A percentile compares a stretch with the other conserved stretches of the same genome.
phyloP scores from a whole-genome alignment of 164 flowering plant species.

The Vitis rupestris region DNA sequence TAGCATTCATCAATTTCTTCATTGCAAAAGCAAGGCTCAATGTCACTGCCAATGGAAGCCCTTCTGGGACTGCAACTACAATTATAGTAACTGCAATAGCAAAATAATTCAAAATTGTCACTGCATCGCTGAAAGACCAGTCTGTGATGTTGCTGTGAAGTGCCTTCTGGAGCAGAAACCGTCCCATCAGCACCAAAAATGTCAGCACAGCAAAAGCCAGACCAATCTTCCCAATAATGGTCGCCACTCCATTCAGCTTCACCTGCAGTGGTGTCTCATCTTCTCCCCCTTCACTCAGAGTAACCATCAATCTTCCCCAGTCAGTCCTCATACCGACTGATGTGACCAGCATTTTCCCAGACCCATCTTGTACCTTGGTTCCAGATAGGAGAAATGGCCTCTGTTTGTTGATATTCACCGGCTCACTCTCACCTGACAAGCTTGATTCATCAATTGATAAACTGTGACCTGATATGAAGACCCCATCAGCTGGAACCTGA shows the following conservation, averaged over 20 bases:
- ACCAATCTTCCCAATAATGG: slow-evolving; percentile 61
- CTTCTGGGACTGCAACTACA: slow-evolving; percentile 72
- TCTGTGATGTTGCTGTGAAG: slow-evolving; percentile 16
- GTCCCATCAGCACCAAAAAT: slow-evolving; percentile 36
- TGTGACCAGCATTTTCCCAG: slow-evolving; percentile 52
- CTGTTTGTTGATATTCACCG: slow-evolving; percentile 24
- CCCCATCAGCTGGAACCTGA: slow-evolving; percentile 54
- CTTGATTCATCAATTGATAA: slow-evolving; percentile 49
- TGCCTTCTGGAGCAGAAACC: slow-evolving; percentile 37
- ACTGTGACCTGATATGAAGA: slow-evolving; percentile 40
- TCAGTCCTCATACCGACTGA: slow-evolving; percentile 61
- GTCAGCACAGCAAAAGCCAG: slow-evolving; percentile 52
- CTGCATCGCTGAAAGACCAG: slow-evolving; percentile 40
- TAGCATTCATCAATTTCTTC: slow-evolving; percentile 59
- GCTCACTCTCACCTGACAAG: slow-evolving; percentile 52
- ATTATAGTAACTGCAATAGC: slow-evolving; percentile 57
- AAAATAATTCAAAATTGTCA: slow-evolving; percentile 38
- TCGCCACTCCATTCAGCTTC: slow-evolving; percentile 65
- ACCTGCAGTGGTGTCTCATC: slow-evolving; percentile 69
- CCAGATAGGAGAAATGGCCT: slow-evolving; percentile 51
- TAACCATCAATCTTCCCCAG: slow-evolving; percentile 60
- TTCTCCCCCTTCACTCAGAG: slow-evolving; percentile 42
- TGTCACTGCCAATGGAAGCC: slow-evolving; percentile 65
- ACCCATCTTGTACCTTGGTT: slow-evolving; percentile 60
- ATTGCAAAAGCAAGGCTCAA: slow-evolving; percentile 66